These are phyloP conservation scores for Clarireedia homoeocarpa DNA, from an alignment of 2,329 filamentous ascomycete genomes.

Conservation along the genomic window DNA sequence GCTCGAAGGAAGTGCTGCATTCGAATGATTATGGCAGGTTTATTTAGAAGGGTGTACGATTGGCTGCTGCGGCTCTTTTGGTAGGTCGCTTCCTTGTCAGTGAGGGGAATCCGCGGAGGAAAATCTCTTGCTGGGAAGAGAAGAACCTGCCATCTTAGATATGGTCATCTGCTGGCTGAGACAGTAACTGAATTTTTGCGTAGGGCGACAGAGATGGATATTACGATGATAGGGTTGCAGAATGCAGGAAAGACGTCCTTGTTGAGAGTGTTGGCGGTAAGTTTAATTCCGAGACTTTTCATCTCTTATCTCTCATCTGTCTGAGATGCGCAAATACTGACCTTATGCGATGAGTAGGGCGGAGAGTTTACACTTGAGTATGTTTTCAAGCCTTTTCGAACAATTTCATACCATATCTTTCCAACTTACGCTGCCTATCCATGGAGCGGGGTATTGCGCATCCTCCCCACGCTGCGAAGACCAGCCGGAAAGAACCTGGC, in stretches of 20 bases:
- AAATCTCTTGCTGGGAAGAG: background rate
- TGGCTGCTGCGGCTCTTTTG: constrained; percentile 97
- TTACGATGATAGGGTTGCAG: constrained; percentile 97
- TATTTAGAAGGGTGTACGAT: constrained; percentile 95
- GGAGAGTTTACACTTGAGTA: constrained; percentile 99
- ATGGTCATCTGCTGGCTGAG: background rate
- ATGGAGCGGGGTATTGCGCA: constrained; percentile 9
- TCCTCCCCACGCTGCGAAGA: constrained; percentile 7
- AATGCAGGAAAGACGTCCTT: constrained; percentile 97
- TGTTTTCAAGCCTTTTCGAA: constrained; percentile 34
- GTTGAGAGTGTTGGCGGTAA: constrained; percentile 87
- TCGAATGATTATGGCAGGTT: constrained; percentile 64
- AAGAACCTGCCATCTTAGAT: background rate
- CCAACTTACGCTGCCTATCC: background rate
- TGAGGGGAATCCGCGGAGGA: background rate
- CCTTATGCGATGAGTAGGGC: constrained; percentile 50
- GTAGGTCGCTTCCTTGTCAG: constrained; percentile 45
- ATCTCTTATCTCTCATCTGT: background rate
- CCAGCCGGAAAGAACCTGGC: constrained; percentile 8
- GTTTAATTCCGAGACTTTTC: constrained; percentile 32
- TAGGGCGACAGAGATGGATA: constrained; percentile 99
- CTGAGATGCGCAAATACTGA: constrained; percentile 29
- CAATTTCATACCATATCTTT: background rate
- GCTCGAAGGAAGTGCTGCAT: constrained; percentile 6
- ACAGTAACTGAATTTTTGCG: background rate